Evolutionary conservation across 768 basidiomycete species (phyloP).

Genomic region (Coprinopsis sp.): DNA sequence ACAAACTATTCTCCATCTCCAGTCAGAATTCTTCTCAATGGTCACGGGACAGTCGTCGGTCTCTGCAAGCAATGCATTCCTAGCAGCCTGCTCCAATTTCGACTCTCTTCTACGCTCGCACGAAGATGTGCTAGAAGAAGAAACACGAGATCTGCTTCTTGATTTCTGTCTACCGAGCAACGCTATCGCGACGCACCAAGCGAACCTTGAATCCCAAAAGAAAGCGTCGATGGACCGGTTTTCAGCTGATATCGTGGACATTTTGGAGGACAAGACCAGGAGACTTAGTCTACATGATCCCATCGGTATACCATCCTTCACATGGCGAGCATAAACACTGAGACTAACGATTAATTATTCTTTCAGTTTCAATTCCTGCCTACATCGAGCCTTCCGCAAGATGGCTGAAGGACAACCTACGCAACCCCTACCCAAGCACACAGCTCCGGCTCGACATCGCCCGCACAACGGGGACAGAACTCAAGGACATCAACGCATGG

Average conservation of each 20-base stretch:
- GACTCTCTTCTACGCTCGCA: neutral
- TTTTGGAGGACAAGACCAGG: neutral
- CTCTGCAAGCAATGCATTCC: neutral
- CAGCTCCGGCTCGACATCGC: neutral
- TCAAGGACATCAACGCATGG: slow-evolving; percentile 11
- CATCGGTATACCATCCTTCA: too few species aligned
- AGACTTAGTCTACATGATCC: neutral
- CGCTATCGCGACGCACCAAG: neutral
- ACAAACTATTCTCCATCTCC: too few species aligned
- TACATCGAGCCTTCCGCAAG: slow-evolving; percentile 11
- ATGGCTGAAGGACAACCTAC: slow-evolving; percentile 7
- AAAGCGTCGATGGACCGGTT: neutral
- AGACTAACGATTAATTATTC: too few species aligned
- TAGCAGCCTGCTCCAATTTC: neutral
- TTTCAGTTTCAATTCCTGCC: slow-evolving; percentile 2
- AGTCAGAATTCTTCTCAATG: neutral
- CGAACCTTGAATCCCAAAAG: neutral
- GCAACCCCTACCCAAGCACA: slow-evolving; percentile 10
- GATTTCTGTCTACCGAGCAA: neutral
- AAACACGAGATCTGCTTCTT: neutral
- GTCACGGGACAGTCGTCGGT: neutral
- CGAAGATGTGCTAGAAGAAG: neutral
- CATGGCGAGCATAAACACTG: too few species aligned
- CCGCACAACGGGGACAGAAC: neutral
- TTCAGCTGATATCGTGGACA: neutral